These are phyloP conservation scores for Globisporangium irregulare DNA, from an alignment of 352 stramenopile genomes.

Conservation along the genomic window DNA sequence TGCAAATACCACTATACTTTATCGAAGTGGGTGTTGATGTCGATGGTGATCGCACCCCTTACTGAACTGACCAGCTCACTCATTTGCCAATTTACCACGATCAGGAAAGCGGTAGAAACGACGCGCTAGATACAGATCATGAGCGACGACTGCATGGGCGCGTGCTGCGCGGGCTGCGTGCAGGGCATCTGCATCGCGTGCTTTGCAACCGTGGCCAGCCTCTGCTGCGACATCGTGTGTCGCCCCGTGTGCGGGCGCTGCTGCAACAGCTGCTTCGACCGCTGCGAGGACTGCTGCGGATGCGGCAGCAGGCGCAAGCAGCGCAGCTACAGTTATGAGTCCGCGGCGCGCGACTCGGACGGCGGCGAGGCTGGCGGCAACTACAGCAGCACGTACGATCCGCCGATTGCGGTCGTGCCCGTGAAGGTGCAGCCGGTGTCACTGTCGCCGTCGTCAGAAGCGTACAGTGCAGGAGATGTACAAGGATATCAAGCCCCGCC, in stretches of 20 bases:
- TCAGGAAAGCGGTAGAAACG: not conserved
- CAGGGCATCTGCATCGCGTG: constrained; percentile 16
- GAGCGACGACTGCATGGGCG: constrained; percentile 9
- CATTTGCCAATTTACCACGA: not conserved
- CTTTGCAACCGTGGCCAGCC: constrained; percentile 5
- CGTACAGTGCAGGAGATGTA: not conserved
- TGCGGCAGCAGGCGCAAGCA: constrained; percentile 3
- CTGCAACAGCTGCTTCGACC: constrained; percentile 15
- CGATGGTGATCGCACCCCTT: not conserved
- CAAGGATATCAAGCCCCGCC: constrained; percentile 1
- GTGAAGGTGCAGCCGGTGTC: constrained; percentile 9
- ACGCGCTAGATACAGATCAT: not conserved
- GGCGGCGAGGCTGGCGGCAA: not conserved
- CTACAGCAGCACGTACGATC: not conserved
- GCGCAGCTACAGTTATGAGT: constrained; percentile 15
- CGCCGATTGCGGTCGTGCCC: constrained; percentile 5
- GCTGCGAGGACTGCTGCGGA: constrained; percentile 12
- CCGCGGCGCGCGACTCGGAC: not conserved
- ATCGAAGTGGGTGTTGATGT: not conserved
- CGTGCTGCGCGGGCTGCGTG: constrained; percentile 10
- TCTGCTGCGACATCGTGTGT: constrained; percentile 16
- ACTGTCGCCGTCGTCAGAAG: not conserved
- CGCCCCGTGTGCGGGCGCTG: constrained; percentile 11
- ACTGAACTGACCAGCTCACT: not conserved
- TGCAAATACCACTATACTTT: not conserved